Conservation (phyloP, 2,329 filamentous ascomycete species). For the Camillea tinctor region DNA sequence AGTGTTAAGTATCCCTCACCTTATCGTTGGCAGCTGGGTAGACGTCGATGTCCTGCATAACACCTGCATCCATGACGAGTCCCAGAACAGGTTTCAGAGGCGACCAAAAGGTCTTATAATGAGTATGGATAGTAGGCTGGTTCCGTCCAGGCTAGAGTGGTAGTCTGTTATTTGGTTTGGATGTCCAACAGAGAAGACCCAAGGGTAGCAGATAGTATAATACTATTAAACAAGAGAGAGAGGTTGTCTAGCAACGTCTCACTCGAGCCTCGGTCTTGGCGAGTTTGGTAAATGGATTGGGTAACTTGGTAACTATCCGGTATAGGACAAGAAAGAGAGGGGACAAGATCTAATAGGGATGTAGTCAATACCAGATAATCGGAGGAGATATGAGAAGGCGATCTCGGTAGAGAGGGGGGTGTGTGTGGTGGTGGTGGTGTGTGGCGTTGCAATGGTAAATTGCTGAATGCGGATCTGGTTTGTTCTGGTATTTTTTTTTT, state of each 20-base stretch:
- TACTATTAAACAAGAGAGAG: not conserved
- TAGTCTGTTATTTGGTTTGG: not conserved
- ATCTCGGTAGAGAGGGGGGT: too few species aligned
- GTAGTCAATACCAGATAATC: not conserved
- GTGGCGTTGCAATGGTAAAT: too few species aligned
- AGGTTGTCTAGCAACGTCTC: not conserved
- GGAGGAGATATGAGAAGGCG: not conserved
- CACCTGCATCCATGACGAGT: conserved; percentile 37
- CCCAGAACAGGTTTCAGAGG: conserved; percentile 22
- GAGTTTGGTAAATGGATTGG: not conserved
- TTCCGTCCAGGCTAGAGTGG: not conserved
- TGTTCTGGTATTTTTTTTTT: not conserved
- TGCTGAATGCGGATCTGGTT: too few species aligned
- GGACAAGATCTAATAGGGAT: too few species aligned
- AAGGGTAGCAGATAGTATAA: not conserved
- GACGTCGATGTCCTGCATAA: conserved; percentile 36
- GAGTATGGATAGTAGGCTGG: conserved; percentile 9
- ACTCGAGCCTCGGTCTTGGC: not conserved
- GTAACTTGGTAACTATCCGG: too few species aligned
- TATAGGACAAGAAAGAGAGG: too few species aligned
- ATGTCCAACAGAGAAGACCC: not conserved
- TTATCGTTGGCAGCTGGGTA: conserved; percentile 33
- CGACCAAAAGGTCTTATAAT: conserved; percentile 22
- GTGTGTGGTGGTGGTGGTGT: too few species aligned
- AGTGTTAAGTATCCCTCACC: conserved; percentile 22